These are phyloP conservation scores for Cryphonectria japonica DNA, from an alignment of 2,329 filamentous ascomycete species.

Conservation along the genomic window DNA sequence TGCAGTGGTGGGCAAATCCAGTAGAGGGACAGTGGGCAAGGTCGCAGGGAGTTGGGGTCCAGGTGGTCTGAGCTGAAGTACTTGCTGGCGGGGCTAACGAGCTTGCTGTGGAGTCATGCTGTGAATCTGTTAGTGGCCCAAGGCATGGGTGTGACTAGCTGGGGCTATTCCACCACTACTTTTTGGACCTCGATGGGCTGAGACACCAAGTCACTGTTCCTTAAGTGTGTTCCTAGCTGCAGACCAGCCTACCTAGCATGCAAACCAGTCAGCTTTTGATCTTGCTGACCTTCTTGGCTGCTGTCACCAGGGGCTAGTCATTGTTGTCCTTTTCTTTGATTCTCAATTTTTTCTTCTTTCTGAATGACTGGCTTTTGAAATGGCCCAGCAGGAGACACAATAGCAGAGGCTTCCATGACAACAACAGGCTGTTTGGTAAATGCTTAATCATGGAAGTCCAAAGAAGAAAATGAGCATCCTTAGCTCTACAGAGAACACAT, in stretches of 20 bases:
- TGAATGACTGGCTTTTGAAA: background rate
- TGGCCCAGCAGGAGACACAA: background rate
- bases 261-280: background rate
- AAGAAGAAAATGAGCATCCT: background rate
- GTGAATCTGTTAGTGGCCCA: background rate
- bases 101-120: background rate
- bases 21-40: conserved; percentile 19
- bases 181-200: background rate
- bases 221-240: background rate
- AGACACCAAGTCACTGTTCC: background rate
- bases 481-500: background rate
- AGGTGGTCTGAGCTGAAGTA: conserved; percentile 23
- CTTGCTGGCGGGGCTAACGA: background rate
- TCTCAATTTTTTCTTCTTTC: background rate
- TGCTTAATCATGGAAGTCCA: background rate
- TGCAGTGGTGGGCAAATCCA: conserved; percentile 26
- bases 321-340: background rate
- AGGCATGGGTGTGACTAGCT: background rate
- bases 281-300: background rate
- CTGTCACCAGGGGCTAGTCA: background rate
- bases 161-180: background rate
- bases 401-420: background rate
- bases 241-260: background rate
- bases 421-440: background rate
- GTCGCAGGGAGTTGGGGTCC: conserved; percentile 11